phyloP scores from a whole-genome alignment of 306 rosid species.

The Ammopiptanthus mongolicus region DNA sequence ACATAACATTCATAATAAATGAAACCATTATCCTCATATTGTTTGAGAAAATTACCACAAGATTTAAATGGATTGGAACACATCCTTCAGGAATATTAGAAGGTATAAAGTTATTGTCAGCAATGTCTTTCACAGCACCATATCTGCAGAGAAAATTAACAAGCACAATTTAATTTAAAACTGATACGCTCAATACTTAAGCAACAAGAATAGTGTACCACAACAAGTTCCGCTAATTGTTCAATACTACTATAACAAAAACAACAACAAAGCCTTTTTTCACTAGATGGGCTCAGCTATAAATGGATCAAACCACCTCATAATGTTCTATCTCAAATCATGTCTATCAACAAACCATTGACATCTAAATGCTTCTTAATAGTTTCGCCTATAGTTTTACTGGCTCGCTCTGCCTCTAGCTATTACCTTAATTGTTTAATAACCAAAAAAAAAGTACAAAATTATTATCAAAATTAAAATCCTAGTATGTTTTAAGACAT shows the following conservation, averaged over 20 bases:
- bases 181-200: neutral
- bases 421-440: no score
- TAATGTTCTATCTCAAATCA: no score
- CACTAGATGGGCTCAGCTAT: no score
- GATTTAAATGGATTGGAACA: conserved; percentile 75
- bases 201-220: neutral
- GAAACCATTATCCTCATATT: neutral
- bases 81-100: conserved; percentile 65
- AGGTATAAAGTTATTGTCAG: conserved; percentile 34
- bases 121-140: conserved; percentile 46
- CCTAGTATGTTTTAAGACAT: neutral
- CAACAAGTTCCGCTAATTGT: neutral
- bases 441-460: neutral
- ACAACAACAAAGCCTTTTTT: no score
- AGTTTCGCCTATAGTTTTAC: no score
- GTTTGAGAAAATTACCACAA: conserved; percentile 65
- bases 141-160: conserved; percentile 49
- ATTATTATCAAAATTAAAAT: neutral
- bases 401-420: no score
- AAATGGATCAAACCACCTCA: no score
- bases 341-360: no score
- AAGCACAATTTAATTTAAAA: neutral
- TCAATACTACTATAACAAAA: no score
- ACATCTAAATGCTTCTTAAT: no score
- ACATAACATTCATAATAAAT: conserved; percentile 13